Conservation (phyloP, 768 basidiomycete genomes). For the Pleurotus platypus region DNA sequence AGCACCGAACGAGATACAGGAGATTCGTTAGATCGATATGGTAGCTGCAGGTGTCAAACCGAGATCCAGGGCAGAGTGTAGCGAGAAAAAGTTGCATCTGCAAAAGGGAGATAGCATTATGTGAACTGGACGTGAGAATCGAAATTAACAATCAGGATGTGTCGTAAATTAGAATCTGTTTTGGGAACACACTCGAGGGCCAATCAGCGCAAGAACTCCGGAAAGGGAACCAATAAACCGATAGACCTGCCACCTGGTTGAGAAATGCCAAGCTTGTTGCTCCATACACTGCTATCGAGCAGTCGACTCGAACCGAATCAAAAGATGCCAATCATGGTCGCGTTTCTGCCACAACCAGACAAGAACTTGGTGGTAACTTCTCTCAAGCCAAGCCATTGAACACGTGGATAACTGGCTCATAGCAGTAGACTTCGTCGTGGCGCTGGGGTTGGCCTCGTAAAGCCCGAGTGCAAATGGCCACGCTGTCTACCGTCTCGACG, state of each 20-base stretch:
- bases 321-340: no score
- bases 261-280: not conserved
- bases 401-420: no score
- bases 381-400: no score
- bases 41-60: conserved; percentile 19
- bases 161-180: not conserved
- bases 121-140: conserved; percentile 17
- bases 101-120: conserved; percentile 20
- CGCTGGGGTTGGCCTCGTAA: not conserved
- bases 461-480: not conserved
- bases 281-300: no score
- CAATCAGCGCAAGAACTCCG: conserved; percentile 8
- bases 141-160: not conserved
- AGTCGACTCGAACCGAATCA: no score
- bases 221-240: not conserved
- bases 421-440: no score
- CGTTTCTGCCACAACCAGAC: no score
- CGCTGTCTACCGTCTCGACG: no score
- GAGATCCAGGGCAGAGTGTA: conserved; percentile 21
- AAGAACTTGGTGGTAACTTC: not conserved
- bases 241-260: not conserved
- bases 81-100: conserved; percentile 25
- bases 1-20: conserved; percentile 16
- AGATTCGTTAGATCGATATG: conserved; percentile 12
- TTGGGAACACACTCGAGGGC: not conserved